A percentile compares a stretch with the other conserved stretches of the same genome.
These are phyloP conservation scores for Obelidium mucronatum DNA, from an alignment of 192 early-diverging fungal genomes.

Conservation along the genomic window DNA sequence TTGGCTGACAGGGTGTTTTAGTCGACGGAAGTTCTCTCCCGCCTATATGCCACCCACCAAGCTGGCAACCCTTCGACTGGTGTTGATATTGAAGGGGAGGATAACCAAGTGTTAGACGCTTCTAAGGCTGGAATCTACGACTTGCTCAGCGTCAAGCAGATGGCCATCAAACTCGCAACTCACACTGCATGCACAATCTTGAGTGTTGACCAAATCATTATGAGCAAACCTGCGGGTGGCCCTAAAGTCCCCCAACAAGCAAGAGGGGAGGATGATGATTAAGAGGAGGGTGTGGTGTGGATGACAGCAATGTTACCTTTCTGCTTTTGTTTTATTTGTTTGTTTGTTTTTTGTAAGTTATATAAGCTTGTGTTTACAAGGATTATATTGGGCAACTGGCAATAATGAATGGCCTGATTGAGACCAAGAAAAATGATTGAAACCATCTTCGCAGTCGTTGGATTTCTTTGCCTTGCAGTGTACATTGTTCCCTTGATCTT, in stretches of 20 bases:
- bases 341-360: no score
- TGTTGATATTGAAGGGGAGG: conserved; percentile 83
- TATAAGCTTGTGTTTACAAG: no score
- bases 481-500: conserved; percentile 8
- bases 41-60: conserved; percentile 92
- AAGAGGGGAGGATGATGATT: conserved; percentile 21
- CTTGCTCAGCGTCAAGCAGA: conserved; percentile 81
- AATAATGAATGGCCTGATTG: no score
- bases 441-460: conserved; percentile 23
- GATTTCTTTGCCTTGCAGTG: neutral
- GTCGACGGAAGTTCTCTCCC: conserved; percentile 86
- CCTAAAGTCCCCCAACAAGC: conserved; percentile 62
- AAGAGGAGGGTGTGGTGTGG: neutral
- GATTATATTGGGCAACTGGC: no score
- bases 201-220: conserved; percentile 98
- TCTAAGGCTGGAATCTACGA: conserved; percentile 79
- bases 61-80: conserved; percentile 68
- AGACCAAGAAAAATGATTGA: neutral
- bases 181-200: conserved; percentile 93
- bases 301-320: neutral
- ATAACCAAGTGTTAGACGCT: conserved; percentile 79
- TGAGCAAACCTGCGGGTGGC: conserved; percentile 97
- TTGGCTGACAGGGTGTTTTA: conserved; percentile 23
- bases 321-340: neutral
- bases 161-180: conserved; percentile 89